Evolutionary conservation across 2,329 filamentous ascomycete species (phyloP), one percentile per base, ranked within the genome.

Genomic region (Myotisia sp.): DNA sequence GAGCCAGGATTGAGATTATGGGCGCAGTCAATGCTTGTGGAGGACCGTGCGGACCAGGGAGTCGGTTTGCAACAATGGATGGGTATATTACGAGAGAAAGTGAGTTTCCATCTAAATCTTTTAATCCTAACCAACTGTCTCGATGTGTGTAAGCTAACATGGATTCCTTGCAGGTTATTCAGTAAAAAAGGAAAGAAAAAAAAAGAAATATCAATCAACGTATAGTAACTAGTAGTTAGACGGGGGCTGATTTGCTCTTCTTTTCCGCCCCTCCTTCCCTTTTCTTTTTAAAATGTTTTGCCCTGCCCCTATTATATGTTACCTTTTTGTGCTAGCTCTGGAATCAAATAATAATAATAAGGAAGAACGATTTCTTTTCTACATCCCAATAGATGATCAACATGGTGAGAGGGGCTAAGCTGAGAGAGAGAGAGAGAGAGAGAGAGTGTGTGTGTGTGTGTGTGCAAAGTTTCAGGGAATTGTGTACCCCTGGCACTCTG

Each of bases 61-160:
- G 77, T 92, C 61, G 92, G 86, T 54, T 77, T 90, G 51, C 78
- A 79, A 48, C 87, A 95, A 62, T 98, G 85, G 78, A 78, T 95
- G 67, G 85, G 84, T 37, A 76, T 74, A 50, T 61, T 98, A 59
- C 72, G 87, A 59, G 90, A 95, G 68, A 98, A 95, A 83, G 90
- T 94, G 58, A 62, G 67, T 51, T 34, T 6, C 36, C 34, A 34
- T 33, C 24, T 34, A 32, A 30, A 33, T 31, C 36, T 34, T 37
- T 39, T 36, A 26, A 32, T 39, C 28, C 18, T 18, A 33, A 22
- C 33, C 37, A 29, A 18, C 24, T 20, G 16, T 34, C 22, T 37
- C 33, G 28, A 29, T 37, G 36, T 38, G 29, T 34, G 28, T 31
- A 41, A 38, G 38, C 39, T 44, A 41, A 33, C 34, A 30, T 16